These are phyloP conservation scores for Parathielavia appendiculata DNA, from an alignment of 495 filamentous ascomycete genomes.

Conservation along the genomic window DNA sequence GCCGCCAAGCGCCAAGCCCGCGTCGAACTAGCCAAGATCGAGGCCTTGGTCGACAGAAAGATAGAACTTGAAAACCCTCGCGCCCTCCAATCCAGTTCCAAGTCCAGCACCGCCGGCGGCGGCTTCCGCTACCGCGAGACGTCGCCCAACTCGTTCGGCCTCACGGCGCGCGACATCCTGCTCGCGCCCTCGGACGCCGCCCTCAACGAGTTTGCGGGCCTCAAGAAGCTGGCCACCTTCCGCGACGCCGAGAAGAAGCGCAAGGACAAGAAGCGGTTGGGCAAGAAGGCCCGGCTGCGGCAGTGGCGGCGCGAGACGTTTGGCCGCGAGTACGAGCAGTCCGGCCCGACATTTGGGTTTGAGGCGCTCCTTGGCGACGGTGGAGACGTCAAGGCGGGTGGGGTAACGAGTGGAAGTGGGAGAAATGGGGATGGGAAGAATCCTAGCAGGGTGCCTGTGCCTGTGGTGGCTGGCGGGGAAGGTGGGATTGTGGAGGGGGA, in stretches of 20 bases:
- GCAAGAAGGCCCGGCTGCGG: conserved; percentile 83
- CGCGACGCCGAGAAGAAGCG: conserved; percentile 81
- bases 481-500: conserved; percentile 30
- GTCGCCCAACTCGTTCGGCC: conserved; percentile 80
- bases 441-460: background rate
- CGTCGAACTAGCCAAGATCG: conserved; percentile 74
- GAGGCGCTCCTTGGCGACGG: conserved; percentile 28
- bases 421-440: conserved; percentile 9
- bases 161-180: conserved; percentile 85
- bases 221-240: conserved; percentile 92
- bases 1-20: conserved; percentile 70
- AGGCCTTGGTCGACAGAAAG: conserved; percentile 78
- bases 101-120: conserved; percentile 16
- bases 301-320: conserved; percentile 93
- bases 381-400: background rate
- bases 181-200: conserved; percentile 76
- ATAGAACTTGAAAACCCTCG: conserved; percentile 65
- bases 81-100: conserved; percentile 35
- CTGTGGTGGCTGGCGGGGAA: background rate
- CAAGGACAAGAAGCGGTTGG: conserved; percentile 77
- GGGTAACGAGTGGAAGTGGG: conserved; percentile 13
- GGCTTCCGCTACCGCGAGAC: conserved; percentile 91
- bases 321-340: conserved; percentile 55
- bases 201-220: conserved; percentile 82
- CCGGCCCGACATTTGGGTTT: conserved; percentile 46